Evolutionary conservation across 306 rosid genomes (phyloP).

Genomic region (Pterocarpus macrocarpus): DNA sequence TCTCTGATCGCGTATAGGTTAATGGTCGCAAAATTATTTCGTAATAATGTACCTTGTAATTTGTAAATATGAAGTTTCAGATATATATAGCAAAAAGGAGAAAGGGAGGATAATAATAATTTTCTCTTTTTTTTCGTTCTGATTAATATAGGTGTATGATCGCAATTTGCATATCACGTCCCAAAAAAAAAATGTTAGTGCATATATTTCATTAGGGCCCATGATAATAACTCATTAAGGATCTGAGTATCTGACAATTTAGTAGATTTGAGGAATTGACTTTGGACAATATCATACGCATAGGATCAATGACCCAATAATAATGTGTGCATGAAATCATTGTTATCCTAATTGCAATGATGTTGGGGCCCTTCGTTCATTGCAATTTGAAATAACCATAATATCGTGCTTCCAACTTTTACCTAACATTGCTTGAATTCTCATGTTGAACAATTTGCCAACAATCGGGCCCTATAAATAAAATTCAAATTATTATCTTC

Average conservation of each 20-base stretch:
- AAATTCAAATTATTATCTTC: slow-evolving; percentile 9
- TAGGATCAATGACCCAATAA: not conserved
- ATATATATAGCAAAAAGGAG: not conserved
- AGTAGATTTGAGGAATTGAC: slow-evolving; percentile 15
- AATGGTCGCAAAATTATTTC: not conserved
- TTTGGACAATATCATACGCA: slow-evolving; percentile 17
- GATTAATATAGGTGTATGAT: not conserved
- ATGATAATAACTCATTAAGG: not conserved
- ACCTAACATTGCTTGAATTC: slow-evolving; percentile 19
- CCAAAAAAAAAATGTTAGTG: not conserved
- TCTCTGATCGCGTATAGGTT: not conserved
- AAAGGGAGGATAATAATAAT: not conserved
- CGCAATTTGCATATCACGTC: not conserved
- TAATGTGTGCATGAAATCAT: slow-evolving; percentile 41
- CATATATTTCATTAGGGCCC: not conserved
- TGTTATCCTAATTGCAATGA: slow-evolving; percentile 39
- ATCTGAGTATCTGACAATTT: not conserved
- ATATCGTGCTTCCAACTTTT: slow-evolving; percentile 38
- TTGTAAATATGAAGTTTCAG: not conserved
- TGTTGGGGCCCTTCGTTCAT: slow-evolving; percentile 42
- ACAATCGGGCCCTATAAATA: slow-evolving; percentile 7
- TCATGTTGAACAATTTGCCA: not conserved
- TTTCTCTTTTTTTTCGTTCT: not conserved
- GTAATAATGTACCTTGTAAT: not conserved
- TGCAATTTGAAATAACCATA: slow-evolving; percentile 42